Conservation (phyloP, 106 monocot genomes). For the Ottelia alismoides region DNA sequence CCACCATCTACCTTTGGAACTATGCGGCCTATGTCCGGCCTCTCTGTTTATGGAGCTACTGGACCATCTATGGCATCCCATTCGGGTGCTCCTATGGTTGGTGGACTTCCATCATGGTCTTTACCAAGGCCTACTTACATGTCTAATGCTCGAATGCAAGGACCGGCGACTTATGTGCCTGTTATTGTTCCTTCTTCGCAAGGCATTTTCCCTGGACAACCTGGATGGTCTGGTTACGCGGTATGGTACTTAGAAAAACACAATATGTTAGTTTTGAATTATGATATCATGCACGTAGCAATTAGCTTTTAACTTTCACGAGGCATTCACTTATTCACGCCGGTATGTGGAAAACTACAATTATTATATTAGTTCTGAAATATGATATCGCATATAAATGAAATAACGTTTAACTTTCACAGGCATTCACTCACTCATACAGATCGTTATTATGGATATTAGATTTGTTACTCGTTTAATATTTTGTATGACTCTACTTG, state of each 20-base stretch:
- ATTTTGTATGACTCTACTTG: too few relatives aligned
- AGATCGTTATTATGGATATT: too few relatives aligned
- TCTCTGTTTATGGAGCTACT: slow-evolving; percentile 24
- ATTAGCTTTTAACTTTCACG: too few relatives aligned
- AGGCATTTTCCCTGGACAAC: slow-evolving; percentile 36
- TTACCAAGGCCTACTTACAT: slow-evolving; percentile 34
- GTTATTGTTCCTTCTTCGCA: slow-evolving; percentile 36
- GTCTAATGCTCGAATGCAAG: slow-evolving; percentile 28
- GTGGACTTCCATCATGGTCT: slow-evolving; percentile 46
- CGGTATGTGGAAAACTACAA: too few relatives aligned
- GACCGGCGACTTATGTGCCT: slow-evolving; percentile 38
- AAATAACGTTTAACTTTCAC: too few relatives aligned
- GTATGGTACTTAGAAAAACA: slow-evolving; percentile 35
- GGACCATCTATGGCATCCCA: slow-evolving; percentile 23
- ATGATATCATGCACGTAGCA: too few relatives aligned
- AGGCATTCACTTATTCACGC: too few relatives aligned
- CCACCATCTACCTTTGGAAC: slow-evolving; percentile 28
- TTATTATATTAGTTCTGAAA: too few relatives aligned
- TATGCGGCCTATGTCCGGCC: slow-evolving; percentile 21
- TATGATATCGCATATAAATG: too few relatives aligned
- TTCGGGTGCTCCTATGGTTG: slow-evolving; percentile 26
- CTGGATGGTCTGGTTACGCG: slow-evolving; percentile 55
- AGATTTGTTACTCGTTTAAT: too few relatives aligned
- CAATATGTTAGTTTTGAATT: too few relatives aligned
- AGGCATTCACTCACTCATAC: too few relatives aligned